A percentile compares a stretch with the other conserved stretches of the same genome.
These are phyloP conservation scores for Aureobasidium sp. DNA, from an alignment of 2,329 filamentous ascomycete genomes.

Conservation along the genomic window DNA sequence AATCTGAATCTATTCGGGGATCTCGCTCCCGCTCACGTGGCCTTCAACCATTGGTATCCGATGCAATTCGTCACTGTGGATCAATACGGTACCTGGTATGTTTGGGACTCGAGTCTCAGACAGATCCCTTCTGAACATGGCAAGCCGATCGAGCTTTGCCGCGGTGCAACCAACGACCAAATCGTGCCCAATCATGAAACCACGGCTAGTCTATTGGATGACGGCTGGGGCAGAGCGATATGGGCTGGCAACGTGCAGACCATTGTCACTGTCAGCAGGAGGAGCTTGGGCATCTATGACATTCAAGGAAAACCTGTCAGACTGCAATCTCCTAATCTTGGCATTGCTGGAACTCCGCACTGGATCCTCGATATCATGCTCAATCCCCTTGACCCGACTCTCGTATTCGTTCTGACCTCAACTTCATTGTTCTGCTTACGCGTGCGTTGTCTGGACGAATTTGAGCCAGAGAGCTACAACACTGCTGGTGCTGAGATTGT, in stretches of 20 bases:
- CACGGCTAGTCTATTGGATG: conserved; percentile 30
- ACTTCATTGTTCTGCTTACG: conserved; percentile 45
- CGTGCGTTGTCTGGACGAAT: conserved; percentile 28
- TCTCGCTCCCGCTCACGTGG: conserved; percentile 52
- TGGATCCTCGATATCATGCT: conserved; percentile 53
- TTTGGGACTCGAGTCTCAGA: conserved; percentile 47
- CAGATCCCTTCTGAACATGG: not conserved
- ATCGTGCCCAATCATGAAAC: conserved; percentile 25
- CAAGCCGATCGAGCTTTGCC: conserved; percentile 5
- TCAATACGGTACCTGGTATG: conserved; percentile 56
- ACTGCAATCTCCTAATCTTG: conserved; percentile 24
- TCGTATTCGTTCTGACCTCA: conserved; percentile 55
- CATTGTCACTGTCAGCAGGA: conserved; percentile 48
- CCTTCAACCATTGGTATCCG: conserved; percentile 56
- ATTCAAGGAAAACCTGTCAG: conserved; percentile 22
- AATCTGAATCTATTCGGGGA: conserved; percentile 47
- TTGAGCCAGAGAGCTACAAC: conserved; percentile 19
- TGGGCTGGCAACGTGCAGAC: conserved; percentile 44
- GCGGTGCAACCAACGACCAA: conserved; percentile 6
- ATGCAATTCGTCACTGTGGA: conserved; percentile 62
- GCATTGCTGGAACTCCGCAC: conserved; percentile 25
- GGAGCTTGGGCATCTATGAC: conserved; percentile 29
- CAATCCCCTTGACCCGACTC: conserved; percentile 41
- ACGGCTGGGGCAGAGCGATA: conserved; percentile 45
- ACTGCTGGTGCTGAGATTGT: conserved; percentile 32